phyloP scores from a whole-genome alignment of 1,284 basidiomycete genomes.

The Puccinia triticina region DNA sequence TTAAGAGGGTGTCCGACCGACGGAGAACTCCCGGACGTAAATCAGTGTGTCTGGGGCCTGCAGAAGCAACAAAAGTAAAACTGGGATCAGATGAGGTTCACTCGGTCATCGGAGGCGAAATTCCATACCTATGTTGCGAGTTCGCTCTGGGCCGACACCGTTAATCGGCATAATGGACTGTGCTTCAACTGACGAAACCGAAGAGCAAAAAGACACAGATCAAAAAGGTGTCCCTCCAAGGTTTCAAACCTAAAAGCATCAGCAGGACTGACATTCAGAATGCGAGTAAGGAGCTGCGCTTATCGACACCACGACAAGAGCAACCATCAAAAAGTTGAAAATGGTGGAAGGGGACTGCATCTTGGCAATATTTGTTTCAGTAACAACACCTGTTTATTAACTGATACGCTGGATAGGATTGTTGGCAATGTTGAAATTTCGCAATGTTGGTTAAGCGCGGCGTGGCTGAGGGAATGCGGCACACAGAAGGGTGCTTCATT shows the following conservation, averaged over 20 bases:
- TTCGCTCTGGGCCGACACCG: no score
- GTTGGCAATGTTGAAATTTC: neutral
- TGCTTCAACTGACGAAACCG: no score
- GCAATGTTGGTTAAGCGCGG: no score
- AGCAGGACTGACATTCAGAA: neutral
- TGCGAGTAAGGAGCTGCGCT: neutral
- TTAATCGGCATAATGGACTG: no score
- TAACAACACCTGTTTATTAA: neutral
- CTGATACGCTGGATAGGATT: neutral
- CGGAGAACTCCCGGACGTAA: neutral
- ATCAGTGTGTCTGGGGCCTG: no score
- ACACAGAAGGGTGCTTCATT: no score
- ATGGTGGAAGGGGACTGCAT: neutral
- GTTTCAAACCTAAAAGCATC: neutral
- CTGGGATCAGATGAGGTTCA: neutral
- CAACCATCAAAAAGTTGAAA: constrained; percentile 1
- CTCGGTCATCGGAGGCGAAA: no score
- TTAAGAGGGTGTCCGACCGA: neutral
- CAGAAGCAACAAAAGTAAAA: neutral
- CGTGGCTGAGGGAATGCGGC: neutral
- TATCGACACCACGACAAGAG: neutral
- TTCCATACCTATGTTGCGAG: no score
- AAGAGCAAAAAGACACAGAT: neutral
- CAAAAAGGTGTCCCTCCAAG: neutral
- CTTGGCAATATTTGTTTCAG: neutral